Evolutionary conservation across 1,139 yeast species (phyloP).

Genomic region (Hyphopichia khmerensis): DNA sequence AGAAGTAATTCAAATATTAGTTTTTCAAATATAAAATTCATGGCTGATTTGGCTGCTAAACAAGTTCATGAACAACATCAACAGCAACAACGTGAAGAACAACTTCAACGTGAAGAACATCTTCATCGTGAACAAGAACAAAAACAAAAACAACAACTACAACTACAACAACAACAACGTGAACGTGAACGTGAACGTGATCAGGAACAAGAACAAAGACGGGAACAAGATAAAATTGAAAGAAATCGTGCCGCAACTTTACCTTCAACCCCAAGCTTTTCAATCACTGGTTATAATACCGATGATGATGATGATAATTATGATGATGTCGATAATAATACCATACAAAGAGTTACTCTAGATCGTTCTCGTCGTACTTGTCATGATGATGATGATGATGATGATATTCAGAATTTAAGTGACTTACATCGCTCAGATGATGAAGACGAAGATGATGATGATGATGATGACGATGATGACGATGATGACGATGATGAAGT

Average conservation of each 20-base stretch:
- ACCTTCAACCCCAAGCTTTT: conserved; percentile 13
- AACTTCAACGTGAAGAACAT: background rate
- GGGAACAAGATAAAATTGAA: background rate
- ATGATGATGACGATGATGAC: conserved; percentile 11
- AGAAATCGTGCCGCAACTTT: background rate
- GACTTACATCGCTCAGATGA: conserved; percentile 39
- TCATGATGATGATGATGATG: conserved; percentile 29
- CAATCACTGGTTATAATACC: conserved; percentile 2
- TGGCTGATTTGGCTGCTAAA: conserved; percentile 1
- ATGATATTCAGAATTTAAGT: conserved; percentile 30
- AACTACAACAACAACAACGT: background rate
- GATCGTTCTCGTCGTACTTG: background rate
- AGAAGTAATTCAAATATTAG: background rate
- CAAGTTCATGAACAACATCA: background rate
- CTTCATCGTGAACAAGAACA: too few relatives aligned
- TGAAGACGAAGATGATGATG: conserved; percentile 26
- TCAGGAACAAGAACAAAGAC: too few relatives aligned
- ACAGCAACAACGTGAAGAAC: background rate
- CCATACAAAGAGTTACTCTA: too few relatives aligned
- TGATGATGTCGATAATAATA: background rate
- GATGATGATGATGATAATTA: conserved; percentile 7
- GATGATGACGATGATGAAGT: conserved; percentile 10
- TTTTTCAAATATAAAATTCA: background rate
- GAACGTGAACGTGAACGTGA: too few relatives aligned
- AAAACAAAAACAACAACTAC: background rate